These are phyloP conservation scores for Stagonosporopsis vannaccii DNA, from an alignment of 2,329 filamentous ascomycete genomes.

Conservation along the genomic window DNA sequence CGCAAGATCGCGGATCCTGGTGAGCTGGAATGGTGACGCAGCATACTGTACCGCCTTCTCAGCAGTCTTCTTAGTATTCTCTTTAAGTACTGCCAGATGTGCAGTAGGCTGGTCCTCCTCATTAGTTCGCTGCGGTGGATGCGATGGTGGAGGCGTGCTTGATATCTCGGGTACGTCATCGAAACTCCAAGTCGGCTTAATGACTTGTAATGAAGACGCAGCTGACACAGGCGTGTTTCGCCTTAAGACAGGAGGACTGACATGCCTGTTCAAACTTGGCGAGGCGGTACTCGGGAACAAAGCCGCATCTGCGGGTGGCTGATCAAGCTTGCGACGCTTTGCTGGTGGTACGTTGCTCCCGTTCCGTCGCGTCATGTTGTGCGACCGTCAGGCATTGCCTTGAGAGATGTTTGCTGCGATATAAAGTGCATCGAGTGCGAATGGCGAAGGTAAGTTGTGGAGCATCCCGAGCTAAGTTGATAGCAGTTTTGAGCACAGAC, in stretches of 20 bases:
- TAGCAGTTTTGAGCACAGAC: background rate
- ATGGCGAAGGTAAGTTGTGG: background rate
- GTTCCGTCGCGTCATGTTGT: conserved; percentile 18
- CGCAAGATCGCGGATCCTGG: conserved; percentile 70
- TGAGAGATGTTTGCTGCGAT: background rate
- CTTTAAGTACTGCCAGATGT: background rate
- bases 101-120: background rate
- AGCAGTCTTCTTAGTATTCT: background rate
- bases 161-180: conserved; percentile 25
- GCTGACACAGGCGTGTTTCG: conserved; percentile 16
- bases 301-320: background rate
- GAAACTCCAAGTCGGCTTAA: conserved; percentile 24
- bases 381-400: background rate
- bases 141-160: conserved; percentile 3
- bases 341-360: conserved; percentile 18
- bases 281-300: conserved; percentile 2
- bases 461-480: background rate
- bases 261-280: conserved; percentile 21
- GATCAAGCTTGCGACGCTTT: conserved; percentile 39
- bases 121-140: background rate
- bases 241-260: conserved; percentile 39
- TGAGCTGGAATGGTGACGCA: conserved; percentile 75
- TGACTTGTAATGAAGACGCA: background rate
- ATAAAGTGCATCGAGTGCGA: background rate
- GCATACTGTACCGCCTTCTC: conserved; percentile 31